Evolutionary conservation across 2,329 filamentous ascomycete genomes (phyloP).

Genomic region (Ramichloridium luteum): DNA sequence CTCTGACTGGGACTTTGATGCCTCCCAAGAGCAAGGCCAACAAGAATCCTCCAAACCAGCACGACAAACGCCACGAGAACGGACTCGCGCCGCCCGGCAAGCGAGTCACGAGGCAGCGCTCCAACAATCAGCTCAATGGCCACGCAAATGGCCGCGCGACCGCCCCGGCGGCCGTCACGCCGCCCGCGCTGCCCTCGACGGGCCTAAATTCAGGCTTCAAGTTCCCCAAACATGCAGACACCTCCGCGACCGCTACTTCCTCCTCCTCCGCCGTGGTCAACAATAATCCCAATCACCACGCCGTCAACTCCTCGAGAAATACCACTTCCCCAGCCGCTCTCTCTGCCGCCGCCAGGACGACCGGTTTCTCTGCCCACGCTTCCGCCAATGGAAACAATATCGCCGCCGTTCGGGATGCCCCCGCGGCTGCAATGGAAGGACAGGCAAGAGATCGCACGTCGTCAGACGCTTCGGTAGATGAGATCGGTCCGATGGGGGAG

Average conservation of each 20-base stretch:
- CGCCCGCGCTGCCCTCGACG: constrained; percentile 29
- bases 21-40: constrained; percentile 36
- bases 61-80: constrained; percentile 64
- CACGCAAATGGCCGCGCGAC: constrained; percentile 28
- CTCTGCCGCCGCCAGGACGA: constrained; percentile 3
- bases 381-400: too few species aligned
- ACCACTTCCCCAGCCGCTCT: too few species aligned
- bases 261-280: constrained; percentile 8
- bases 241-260: constrained; percentile 8
- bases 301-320: too few species aligned
- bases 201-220: constrained; percentile 27
- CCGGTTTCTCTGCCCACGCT: too few species aligned
- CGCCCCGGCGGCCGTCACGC: constrained; percentile 17
- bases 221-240: constrained; percentile 22
- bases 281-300: too few species aligned
- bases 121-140: constrained; percentile 34
- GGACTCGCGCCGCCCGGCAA: constrained; percentile 69
- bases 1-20: constrained; percentile 28
- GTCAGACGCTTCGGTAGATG: constrained; percentile 34
- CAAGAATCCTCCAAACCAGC: constrained; percentile 33
- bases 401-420: constrained; percentile 8
- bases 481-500: constrained; percentile 17
- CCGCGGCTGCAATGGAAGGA: constrained; percentile 16
- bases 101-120: constrained; percentile 43
- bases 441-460: constrained; percentile 27